These are phyloP conservation scores for Eucalyptus curtisii DNA, from an alignment of 345 rosid genomes.

Conservation along the genomic window DNA sequence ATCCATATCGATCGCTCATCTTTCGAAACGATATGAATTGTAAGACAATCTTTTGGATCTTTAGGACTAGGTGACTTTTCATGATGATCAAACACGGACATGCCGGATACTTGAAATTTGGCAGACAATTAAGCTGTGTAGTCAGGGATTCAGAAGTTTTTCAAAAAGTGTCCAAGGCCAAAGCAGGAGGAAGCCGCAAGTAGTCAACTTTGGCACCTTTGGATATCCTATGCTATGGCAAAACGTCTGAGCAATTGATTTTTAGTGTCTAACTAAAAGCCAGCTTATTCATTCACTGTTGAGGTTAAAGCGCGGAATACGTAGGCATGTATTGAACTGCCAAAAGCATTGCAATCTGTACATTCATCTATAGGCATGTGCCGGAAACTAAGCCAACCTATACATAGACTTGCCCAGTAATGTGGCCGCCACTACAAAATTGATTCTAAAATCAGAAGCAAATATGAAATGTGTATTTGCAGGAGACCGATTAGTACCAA, in stretches of 20 bases:
- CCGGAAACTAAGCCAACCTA: too few relatives aligned
- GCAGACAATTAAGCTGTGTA: not conserved
- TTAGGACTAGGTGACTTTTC: not conserved
- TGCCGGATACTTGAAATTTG: not conserved
- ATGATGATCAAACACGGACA: not conserved
- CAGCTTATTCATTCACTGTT: not conserved
- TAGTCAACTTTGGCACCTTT: not conserved
- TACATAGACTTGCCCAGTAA: not conserved
- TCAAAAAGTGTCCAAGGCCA: not conserved
- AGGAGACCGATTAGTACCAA: not conserved
- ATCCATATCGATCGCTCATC: too few relatives aligned
- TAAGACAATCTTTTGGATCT: not conserved
- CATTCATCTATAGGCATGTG: too few relatives aligned
- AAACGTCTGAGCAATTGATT: not conserved
- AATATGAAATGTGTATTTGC: too few relatives aligned
- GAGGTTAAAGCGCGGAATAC: not conserved
- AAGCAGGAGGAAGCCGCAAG: not conserved
- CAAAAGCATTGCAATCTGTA: too few relatives aligned
- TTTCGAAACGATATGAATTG: not conserved
- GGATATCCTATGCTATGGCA: not conserved
- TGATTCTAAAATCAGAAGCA: too few relatives aligned
- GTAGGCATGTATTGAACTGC: too few relatives aligned
- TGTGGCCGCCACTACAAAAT: too few relatives aligned
- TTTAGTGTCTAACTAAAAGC: not conserved
- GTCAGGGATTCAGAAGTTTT: fast-evolving